A percentile compares a stretch with the other conserved stretches of the same genome.
Evolutionary conservation across 1,284 basidiomycete genomes (phyloP).

Genomic region (Rhodotorula sp.): DNA sequence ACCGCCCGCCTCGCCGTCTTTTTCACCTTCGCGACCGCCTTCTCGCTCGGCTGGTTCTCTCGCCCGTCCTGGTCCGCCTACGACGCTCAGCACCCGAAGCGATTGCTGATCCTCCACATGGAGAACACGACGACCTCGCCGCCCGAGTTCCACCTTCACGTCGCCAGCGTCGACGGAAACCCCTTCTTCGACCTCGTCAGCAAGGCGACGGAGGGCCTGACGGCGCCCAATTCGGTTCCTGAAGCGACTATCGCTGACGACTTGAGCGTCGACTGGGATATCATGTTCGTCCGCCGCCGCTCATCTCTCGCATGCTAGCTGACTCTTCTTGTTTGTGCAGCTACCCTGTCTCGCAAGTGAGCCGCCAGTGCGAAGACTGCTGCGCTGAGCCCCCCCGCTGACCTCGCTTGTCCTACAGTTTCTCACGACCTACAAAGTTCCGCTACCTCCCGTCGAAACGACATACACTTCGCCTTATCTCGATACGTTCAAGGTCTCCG

Average conservation of each 20-base stretch:
- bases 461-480: slow-evolving; percentile 59
- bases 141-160: slow-evolving; percentile 69
- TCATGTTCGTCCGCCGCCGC: slow-evolving; percentile 30
- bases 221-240: slow-evolving; percentile 48
- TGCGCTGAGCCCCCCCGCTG: no score
- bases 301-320: neutral
- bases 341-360: no score
- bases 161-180: slow-evolving; percentile 80
- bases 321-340: no score
- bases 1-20: slow-evolving; percentile 52
- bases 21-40: slow-evolving; percentile 57
- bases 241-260: slow-evolving; percentile 46
- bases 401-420: slow-evolving; percentile 55
- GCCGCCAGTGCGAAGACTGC: no score
- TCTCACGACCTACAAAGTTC: slow-evolving; percentile 71
- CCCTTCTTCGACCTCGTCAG: slow-evolving; percentile 65
- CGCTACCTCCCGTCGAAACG: slow-evolving; percentile 55
- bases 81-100: slow-evolving; percentile 81
- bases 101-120: slow-evolving; percentile 77
- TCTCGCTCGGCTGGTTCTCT: slow-evolving; percentile 42
- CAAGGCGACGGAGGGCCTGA: slow-evolving; percentile 64
- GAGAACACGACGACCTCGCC: slow-evolving; percentile 72
- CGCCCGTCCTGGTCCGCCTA: slow-evolving; percentile 60
- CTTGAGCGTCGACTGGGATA: slow-evolving; percentile 35
- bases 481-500: slow-evolving; percentile 60